Evolutionary conservation across 768 basidiomycete genomes (phyloP).

Genomic region (Brasilioporus rufonigricans): DNA sequence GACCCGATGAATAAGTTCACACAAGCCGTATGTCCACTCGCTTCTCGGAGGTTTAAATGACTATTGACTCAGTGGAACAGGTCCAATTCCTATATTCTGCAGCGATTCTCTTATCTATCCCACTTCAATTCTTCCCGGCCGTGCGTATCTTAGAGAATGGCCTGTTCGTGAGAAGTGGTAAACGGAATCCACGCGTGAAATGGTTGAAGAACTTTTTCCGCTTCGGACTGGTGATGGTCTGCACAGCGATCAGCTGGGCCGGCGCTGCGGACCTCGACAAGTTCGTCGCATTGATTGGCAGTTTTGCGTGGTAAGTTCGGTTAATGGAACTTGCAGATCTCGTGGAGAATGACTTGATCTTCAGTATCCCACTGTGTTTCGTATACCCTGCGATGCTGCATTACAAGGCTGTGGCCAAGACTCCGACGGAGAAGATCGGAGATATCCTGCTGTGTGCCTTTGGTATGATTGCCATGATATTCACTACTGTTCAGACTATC

Average conservation of each 20-base stretch:
- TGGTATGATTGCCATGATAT: conserved; percentile 67
- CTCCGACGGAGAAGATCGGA: conserved; percentile 56
- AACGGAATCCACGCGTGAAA: conserved; percentile 76
- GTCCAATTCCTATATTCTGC: conserved; percentile 88
- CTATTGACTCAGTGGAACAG: conserved; percentile 31
- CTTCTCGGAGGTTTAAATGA: conserved; percentile 5
- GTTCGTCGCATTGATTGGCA: conserved; percentile 90
- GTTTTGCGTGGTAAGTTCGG: conserved; percentile 81
- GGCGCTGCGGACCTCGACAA: conserved; percentile 93
- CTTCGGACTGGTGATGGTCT: conserved; percentile 70
- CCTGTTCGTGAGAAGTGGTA: conserved; percentile 85
- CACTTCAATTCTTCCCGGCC: conserved; percentile 96
- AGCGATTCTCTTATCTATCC: conserved; percentile 89
- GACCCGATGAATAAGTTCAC: conserved; percentile 81
- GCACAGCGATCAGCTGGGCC: conserved; percentile 77
- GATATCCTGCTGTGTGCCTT: conserved; percentile 79
- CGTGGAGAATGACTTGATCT: conserved; percentile 11
- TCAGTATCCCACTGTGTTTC: conserved; percentile 88
- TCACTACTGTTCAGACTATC: conserved; percentile 80
- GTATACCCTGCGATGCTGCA: conserved; percentile 94
- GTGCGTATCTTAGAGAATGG: conserved; percentile 97
- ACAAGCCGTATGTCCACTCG: conserved; percentile 62
- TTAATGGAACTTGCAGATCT: not conserved
- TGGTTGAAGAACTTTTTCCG: conserved; percentile 96
- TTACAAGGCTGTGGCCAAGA: conserved; percentile 80